These are phyloP conservation scores for Colletotrichum australisinense DNA, from an alignment of 2,329 filamentous ascomycete species.

Conservation along the genomic window DNA sequence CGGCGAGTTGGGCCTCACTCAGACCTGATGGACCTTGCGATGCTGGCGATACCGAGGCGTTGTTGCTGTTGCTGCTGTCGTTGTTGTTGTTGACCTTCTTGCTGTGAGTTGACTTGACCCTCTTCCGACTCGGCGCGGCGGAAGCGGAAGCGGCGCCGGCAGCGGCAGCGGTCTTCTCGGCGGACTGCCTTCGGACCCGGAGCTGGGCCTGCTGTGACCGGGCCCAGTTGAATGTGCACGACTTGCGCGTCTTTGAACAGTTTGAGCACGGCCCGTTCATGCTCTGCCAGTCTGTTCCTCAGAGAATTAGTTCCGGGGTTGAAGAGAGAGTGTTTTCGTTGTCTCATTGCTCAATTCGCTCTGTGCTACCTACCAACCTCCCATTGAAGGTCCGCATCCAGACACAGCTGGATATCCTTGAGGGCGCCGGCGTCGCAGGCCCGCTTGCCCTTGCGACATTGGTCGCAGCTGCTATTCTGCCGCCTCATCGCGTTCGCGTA, in stretches of 20 bases:
- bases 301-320: background rate
- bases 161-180: background rate
- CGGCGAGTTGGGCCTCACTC: background rate
- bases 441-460: constrained; percentile 41
- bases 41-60: background rate
- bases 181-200: constrained; percentile 3
- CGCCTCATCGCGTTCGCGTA: constrained; percentile 25
- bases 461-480: constrained; percentile 40
- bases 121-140: background rate
- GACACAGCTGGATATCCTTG: constrained; percentile 12
- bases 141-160: too few relatives aligned
- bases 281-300: constrained; percentile 16
- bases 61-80: background rate
- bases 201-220: constrained; percentile 31
- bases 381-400: constrained; percentile 18
- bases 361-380: constrained; percentile 16
- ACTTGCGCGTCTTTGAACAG: constrained; percentile 44
- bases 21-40: background rate
- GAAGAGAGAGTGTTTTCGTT: too few relatives aligned
- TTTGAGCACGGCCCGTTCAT: constrained; percentile 41
- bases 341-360: too few relatives aligned
- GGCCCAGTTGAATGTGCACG: constrained; percentile 44
- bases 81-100: background rate
- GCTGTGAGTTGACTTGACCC: constrained; percentile 4
- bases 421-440: constrained; percentile 38